Evolutionary conservation across 768 basidiomycete genomes (phyloP).

Genomic region (Leccinum obscurum): DNA sequence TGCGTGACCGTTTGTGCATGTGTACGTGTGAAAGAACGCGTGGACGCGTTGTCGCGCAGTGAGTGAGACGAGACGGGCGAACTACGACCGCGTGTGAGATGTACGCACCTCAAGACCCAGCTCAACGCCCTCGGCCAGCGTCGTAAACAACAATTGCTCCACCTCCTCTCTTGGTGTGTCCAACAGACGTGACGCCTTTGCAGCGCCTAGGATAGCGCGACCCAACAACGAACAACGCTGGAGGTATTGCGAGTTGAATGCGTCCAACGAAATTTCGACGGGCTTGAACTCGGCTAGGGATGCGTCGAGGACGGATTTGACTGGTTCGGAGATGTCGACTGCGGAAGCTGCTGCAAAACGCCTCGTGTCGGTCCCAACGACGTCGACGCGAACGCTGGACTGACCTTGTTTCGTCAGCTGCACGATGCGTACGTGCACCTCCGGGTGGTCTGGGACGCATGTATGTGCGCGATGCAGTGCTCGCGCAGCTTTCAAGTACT

Average conservation of each 20-base stretch:
- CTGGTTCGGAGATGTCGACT: constrained; percentile 44
- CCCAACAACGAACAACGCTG: constrained; percentile 57
- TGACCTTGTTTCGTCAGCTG: constrained; percentile 60
- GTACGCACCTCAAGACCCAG: constrained; percentile 44
- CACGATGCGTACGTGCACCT: constrained; percentile 69
- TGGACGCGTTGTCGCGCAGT: neutral
- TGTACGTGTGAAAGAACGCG: neutral
- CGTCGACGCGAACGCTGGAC: constrained; percentile 7
- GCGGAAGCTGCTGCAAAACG: constrained; percentile 46
- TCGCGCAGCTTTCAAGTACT: constrained; percentile 74
- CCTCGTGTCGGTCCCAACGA: no score
- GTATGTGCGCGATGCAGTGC: constrained; percentile 60
- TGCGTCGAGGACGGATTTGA: constrained; percentile 51
- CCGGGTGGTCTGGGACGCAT: constrained; percentile 57
- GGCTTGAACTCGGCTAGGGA: constrained; percentile 55
- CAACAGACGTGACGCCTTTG: constrained; percentile 52
- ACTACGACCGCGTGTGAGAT: neutral
- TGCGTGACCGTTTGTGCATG: neutral
- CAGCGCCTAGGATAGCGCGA: constrained; percentile 59
- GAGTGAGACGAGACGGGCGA: neutral
- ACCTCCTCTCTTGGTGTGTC: constrained; percentile 55
- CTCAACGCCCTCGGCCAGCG: constrained; percentile 42
- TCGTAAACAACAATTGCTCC: constrained; percentile 55
- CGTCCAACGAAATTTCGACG: constrained; percentile 54
- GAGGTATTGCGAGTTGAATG: constrained; percentile 74